Conservation (phyloP, 2,329 filamentous ascomycete genomes). For the Venturia effusa region DNA sequence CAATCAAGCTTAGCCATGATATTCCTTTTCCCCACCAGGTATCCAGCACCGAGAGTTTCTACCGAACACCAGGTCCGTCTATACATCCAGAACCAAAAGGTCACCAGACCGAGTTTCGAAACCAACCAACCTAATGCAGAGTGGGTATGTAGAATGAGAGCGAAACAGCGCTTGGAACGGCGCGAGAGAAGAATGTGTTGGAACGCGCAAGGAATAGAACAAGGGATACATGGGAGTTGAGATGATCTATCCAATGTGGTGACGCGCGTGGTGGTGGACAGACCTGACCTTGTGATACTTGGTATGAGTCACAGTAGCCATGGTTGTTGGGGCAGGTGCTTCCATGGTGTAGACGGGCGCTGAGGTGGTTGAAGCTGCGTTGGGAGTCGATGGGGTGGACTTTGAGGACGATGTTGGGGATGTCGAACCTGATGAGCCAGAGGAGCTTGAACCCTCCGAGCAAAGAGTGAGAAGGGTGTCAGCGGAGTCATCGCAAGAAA, state of each 20-base stretch:
- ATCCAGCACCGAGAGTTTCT: neutral
- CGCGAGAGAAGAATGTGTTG: neutral
- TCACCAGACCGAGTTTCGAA: neutral
- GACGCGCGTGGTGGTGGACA: slow-evolving; percentile 5
- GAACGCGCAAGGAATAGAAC: neutral
- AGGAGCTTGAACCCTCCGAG: neutral
- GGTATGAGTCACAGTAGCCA: neutral
- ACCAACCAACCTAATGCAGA: neutral
- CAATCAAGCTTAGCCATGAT: neutral
- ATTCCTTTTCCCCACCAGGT: neutral
- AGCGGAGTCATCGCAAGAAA: slow-evolving; percentile 10
- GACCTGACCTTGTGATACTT: slow-evolving; percentile 1
- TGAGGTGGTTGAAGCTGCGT: slow-evolving; percentile 1
- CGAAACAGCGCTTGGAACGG: neutral
- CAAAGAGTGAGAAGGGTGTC: slow-evolving; percentile 12
- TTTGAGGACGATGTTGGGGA: neutral
- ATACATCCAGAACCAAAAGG: neutral
- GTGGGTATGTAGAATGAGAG: neutral
- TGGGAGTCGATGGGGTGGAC: neutral
- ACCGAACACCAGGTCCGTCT: slow-evolving; percentile 10
- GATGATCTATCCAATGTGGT: slow-evolving; percentile 5
- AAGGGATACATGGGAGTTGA: neutral
- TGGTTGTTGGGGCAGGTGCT: neutral
- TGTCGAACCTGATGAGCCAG: neutral
- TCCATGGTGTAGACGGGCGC: neutral